phyloP scores from a whole-genome alignment of 2,329 filamentous ascomycete genomes.

The Stachybotrys chlorohalonatus region DNA sequence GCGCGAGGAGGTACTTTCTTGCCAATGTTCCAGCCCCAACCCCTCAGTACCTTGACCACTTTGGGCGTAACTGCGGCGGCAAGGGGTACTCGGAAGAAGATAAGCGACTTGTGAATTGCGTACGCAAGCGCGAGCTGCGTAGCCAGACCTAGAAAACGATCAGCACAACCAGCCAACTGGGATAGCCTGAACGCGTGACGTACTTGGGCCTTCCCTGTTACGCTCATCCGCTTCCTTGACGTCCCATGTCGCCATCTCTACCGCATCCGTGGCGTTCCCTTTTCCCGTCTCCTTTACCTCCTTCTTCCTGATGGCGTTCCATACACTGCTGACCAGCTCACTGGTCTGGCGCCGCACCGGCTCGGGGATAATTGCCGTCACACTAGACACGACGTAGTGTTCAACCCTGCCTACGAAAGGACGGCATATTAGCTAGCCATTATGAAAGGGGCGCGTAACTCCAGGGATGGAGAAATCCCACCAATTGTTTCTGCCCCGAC shows the following conservation, averaged over 20 bases:
- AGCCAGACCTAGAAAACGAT: constrained; percentile 39
- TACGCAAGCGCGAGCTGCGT: constrained; percentile 92
- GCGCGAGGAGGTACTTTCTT: constrained; percentile 40
- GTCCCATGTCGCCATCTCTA: constrained; percentile 48
- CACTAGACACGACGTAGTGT: constrained; percentile 53
- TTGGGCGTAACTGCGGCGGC: constrained; percentile 87
- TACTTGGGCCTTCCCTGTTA: constrained; percentile 64
- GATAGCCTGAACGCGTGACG: constrained; percentile 27
- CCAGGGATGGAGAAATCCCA: constrained; percentile 20
- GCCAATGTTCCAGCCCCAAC: constrained; percentile 93
- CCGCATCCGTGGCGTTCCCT: constrained; percentile 32
- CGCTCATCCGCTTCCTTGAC: constrained; percentile 54
- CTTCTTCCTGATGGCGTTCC: constrained; percentile 35
- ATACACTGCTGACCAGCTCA: constrained; percentile 40
- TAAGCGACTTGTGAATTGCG: constrained; percentile 95
- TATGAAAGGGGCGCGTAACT: background rate
- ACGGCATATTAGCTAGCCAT: constrained; percentile 7
- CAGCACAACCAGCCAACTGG: constrained; percentile 2
- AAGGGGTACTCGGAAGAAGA: constrained; percentile 88
- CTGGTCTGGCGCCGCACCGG: constrained; percentile 30
- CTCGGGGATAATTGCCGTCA: constrained; percentile 51
- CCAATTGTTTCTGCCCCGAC: constrained; percentile 84
- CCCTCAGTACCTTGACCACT: constrained; percentile 78
- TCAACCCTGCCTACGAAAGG: constrained; percentile 46
- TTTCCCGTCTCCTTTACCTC: constrained; percentile 33